Base-by-base conservation (phyloP, 2,329 filamentous ascomycete species). In the Colletotrichum sp. region DNA sequence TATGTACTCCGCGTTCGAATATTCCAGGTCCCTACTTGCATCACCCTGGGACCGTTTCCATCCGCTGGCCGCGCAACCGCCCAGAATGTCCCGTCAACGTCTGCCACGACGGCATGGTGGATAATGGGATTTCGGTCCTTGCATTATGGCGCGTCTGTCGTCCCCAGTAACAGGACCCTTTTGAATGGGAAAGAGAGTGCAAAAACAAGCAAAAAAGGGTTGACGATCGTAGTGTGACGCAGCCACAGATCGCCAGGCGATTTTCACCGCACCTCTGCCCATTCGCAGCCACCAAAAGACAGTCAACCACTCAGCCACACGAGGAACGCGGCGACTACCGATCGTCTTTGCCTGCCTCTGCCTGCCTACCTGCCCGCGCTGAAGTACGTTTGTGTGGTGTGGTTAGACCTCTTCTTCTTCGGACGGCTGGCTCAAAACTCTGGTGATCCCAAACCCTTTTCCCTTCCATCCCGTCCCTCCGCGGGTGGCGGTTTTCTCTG, bases 21-120 rank as follows among this genome's bases (percentile, higher is more conserved):
- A 57, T n/a, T 31, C n/a, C n/a, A 51, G 11, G 43, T 51, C n/a
- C 43, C 31, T 66, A 71, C 62, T 73, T 62, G 72, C 68, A 67
- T 57, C 62, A 73, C 57, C 72, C 72, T 34, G 61, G 55, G 36
- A 18, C 13, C 29, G 18, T 33, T n/a, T 59, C 15, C 21, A 71
- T 16, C 55, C 31, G 72, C 68, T 74, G 68, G 68, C 72, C 62
- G 72, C 68, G 72, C 72, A 74, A 74, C 55, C 59, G 38, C 38
- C 55, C 38, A 54, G 11, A 24, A 31, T 18, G 8, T 24, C 55
- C 54, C 55, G 36, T 68, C 66, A 68, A 68, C 66, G 66, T 31
- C 66, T 68, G 66, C 66, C 66, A 68, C 66, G 55, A 61, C 38
- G 27, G 34, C 24, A 57, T 8, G 2, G 65, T 59, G 65, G 47